Evolutionary conservation across 1,139 yeast genomes (phyloP), one percentile per base, ranked within the genome.

Genomic region (Scheffersomyces titani): DNA sequence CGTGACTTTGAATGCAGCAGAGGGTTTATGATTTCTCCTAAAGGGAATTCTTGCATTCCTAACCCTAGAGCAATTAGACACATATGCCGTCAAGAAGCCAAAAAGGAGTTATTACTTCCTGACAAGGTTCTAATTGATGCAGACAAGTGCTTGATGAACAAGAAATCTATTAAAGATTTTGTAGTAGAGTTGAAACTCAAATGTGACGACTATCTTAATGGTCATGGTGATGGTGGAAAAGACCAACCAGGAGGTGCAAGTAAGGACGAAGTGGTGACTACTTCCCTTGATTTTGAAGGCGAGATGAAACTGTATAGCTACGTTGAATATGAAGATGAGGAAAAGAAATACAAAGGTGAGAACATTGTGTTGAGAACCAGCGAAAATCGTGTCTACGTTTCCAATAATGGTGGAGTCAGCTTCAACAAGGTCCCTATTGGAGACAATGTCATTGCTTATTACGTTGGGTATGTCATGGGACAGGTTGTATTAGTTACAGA

Each of bases 371-470:
- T 90, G 16, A 78, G 82, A 54, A 89, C 94, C 0, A 70, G 73
- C 24, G 73, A 77, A 45, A 79, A 83, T 47, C 73, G 77, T 9
- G 78, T 87, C 1, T 88, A 74, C 63, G 80, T 91, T 16, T 90
- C 97, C 0, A 89, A 86, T 65, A 87, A 92, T 71, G 96, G 96
- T 51, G 98, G 98, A 20, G 68, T 76, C 3, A 71, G 72, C 1
- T 88, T 93, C 75, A 76, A 77, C 18, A 74, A 75, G 59, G 77
- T 84, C 21, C 81, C 76, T 1, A 68, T 82, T 4, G 73, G 75
- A 47, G 87, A 82, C 20, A 76, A 81, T 21, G 78, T 91, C 50
- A 61, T 80, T 5, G 84, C 83, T 6, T 80, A 89, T 48, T 78
- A 80, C 52, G 78, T 86, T 53, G 94, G 96, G 55, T 81, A 77